Base-by-base conservation (phyloP, 1,284 basidiomycete species). In the Anthracocystis panici-leucophaei region DNA sequence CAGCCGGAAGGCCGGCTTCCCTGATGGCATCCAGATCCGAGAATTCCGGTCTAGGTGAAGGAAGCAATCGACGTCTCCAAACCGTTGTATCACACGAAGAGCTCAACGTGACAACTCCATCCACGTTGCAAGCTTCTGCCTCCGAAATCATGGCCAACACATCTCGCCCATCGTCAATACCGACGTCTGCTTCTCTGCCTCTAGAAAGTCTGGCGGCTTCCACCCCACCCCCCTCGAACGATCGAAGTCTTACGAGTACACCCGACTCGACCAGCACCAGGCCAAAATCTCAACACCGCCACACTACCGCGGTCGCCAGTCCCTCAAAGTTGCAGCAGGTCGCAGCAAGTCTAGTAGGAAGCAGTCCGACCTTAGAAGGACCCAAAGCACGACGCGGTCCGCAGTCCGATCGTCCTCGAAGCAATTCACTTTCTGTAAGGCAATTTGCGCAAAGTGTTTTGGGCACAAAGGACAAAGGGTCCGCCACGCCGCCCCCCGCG, bases 361-460 rank as follows among this genome's bases (percentile, higher is more conserved):
- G 33, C 44, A 63, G 57, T 18, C 62, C 65, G 7, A 59, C 55
- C 0, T 64, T 58, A 7, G 71, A 74, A 31, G 27, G 54, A 18
- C 9, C 52, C 14, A 74, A 74, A 41, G 40, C 54, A 11, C 58
- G 67, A 40, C 63, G 67, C 25, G 58, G 29, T 21, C 42, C 67
- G 52, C 64, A 64, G 9, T 46, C 35, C n/a, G 73, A 67, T 31
- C 68, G 76, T 7, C 65, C 69, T 25, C 77, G 80, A 18, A 79
- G 79, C 50, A 82, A 78, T 42, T 82, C 80, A 8, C 56, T 77
- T 4, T 73, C 75, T 5, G 59, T 77, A 50, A 78, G 69, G 62
- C 75, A 77, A 33, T 69, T 77, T 18, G 75, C 75, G 10, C 70
- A 73, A 41, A 77, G 52, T 40, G 64, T 77, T 10, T 38, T 77